Conservation (phyloP, 805 yeast genomes). For the Metschnikowia gelsemii region DNA sequence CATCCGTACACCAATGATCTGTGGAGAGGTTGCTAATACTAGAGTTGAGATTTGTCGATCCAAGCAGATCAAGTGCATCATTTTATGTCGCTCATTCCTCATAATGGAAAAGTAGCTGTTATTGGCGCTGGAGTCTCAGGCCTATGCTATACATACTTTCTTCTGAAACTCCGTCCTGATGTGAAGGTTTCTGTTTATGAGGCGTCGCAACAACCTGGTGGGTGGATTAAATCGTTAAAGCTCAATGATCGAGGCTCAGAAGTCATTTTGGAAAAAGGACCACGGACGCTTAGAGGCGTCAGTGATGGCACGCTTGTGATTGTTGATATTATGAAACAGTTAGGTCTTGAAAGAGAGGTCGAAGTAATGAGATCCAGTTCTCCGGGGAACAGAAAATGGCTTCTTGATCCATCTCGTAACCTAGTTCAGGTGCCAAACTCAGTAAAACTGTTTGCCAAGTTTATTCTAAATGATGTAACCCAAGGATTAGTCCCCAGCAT, state of each 20-base stretch:
- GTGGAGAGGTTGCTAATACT: no score
- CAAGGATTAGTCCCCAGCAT: constrained; percentile 46
- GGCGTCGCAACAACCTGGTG: constrained; percentile 57
- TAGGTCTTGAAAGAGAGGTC: constrained; percentile 51
- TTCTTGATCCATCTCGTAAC: constrained; percentile 47
- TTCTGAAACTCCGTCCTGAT: constrained; percentile 76
- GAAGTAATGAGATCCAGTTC: constrained; percentile 58
- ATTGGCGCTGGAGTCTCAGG: constrained; percentile 92
- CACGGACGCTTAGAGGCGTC: constrained; percentile 82
- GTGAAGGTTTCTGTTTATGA: constrained; percentile 64
- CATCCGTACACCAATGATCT: no score
- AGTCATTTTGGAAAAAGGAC: constrained; percentile 74
- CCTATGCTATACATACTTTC: constrained; percentile 65
- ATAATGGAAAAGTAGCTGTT: constrained; percentile 57
- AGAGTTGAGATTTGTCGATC: no score
- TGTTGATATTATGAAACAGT: constrained; percentile 53
- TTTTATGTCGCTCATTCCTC: constrained; percentile 25
- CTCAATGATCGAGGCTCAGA: constrained; percentile 26
- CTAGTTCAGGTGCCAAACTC: constrained; percentile 57
- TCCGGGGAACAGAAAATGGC: constrained; percentile 68
- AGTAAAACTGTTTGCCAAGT: constrained; percentile 26
- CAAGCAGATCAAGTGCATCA: not conserved
- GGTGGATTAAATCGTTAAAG: constrained; percentile 65
- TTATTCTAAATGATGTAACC: constrained; percentile 46
- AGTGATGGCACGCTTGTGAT: constrained; percentile 75